Percentiles rank a stretch among this genome's conserved stretches.
These are phyloP conservation scores for Fomitiporia mediterranea DNA, from an alignment of 1,284 basidiomycete genomes.

Conservation along the genomic window DNA sequence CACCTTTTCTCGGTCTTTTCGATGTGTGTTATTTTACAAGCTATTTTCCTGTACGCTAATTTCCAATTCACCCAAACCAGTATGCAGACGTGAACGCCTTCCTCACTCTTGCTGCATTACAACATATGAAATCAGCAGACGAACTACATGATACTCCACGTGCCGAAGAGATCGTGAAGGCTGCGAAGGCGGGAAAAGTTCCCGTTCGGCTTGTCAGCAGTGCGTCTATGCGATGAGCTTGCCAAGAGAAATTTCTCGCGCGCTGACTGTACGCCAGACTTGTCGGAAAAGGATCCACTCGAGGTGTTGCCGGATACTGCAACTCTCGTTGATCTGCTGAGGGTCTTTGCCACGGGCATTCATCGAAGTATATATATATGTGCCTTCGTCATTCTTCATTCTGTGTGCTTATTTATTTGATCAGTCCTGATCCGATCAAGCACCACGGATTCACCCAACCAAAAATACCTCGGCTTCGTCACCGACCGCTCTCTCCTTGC, in stretches of 20 bases:
- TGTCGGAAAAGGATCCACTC: constrained; percentile 77
- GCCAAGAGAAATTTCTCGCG: too few species aligned
- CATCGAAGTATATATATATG: constrained; percentile 55
- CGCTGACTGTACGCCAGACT: constrained; percentile 40
- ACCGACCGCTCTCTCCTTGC: constrained; percentile 57
- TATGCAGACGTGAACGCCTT: constrained; percentile 81
- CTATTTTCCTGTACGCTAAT: background rate
- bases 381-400: constrained; percentile 6
- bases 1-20: constrained; percentile 58
- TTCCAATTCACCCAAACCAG: constrained; percentile 33
- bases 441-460: constrained; percentile 31
- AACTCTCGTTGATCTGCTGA: constrained; percentile 56
- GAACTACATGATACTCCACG: constrained; percentile 54
- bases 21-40: constrained; percentile 47
- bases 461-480: constrained; percentile 49
- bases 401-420: constrained; percentile 8
- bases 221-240: constrained; percentile 34
- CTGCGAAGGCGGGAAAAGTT: constrained; percentile 66
- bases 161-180: constrained; percentile 61
- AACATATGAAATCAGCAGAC: constrained; percentile 58
- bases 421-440: constrained; percentile 46
- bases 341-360: constrained; percentile 60
- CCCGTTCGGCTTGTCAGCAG: constrained; percentile 72
- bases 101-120: constrained; percentile 70
- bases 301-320: constrained; percentile 58